phyloP scores from a whole-genome alignment of 306 rosid species.

The Mimosa bimucronata region DNA sequence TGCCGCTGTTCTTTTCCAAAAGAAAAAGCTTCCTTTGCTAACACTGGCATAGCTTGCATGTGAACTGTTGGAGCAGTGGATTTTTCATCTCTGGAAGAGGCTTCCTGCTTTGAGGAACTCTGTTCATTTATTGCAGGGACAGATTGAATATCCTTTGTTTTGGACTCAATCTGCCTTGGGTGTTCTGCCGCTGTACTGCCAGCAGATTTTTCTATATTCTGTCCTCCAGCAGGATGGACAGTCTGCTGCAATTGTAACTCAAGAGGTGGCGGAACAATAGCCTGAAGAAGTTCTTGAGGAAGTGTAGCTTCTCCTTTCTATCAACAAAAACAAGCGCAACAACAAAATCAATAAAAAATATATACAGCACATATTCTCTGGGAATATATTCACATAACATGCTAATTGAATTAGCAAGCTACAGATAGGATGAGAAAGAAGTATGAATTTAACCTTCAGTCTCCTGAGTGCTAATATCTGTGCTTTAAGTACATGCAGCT shows the following conservation, averaged over 20 bases:
- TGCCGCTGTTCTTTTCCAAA: constrained; percentile 59
- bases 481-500: constrained; percentile 95
- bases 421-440: too few relatives aligned
- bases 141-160: constrained; percentile 58
- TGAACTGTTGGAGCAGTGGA: constrained; percentile 48
- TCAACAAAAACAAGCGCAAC: constrained; percentile 31
- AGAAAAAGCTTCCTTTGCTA: constrained; percentile 51
- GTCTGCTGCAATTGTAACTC: constrained; percentile 72
- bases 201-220: constrained; percentile 64
- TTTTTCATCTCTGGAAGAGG: constrained; percentile 70
- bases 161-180: constrained; percentile 55
- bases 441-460: constrained; percentile 63
- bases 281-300: constrained; percentile 96
- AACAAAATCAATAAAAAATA: too few relatives aligned
- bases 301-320: constrained; percentile 97
- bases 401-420: too few relatives aligned
- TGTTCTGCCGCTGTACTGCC: constrained; percentile 60
- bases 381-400: too few relatives aligned
- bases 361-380: too few relatives aligned
- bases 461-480: constrained; percentile 98
- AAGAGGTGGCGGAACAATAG: constrained; percentile 91
- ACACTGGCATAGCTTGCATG: constrained; percentile 54
- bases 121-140: constrained; percentile 57
- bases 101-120: constrained; percentile 60
- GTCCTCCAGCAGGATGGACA: constrained; percentile 59